phyloP scores from a whole-genome alignment of 441 rosid species.

The Gossypium trilobum region DNA sequence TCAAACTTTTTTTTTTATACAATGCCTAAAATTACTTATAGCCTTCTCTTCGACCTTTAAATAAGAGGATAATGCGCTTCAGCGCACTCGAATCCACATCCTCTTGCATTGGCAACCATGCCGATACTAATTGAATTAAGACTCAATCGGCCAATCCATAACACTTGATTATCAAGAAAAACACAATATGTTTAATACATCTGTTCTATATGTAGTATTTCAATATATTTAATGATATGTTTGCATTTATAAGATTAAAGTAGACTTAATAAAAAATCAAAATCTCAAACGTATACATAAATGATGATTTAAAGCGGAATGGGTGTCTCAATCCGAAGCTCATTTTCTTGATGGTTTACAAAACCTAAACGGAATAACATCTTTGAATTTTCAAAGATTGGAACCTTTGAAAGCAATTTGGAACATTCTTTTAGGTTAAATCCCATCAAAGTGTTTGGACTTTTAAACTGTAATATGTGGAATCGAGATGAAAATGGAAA shows the following conservation, averaged over 20 bases:
- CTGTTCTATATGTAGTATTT: too few species aligned
- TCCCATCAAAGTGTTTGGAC: not conserved
- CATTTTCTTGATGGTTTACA: not conserved
- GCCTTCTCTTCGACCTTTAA: not conserved
- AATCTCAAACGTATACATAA: not conserved
- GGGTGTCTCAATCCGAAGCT: conserved; percentile 2
- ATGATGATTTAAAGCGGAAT: not conserved
- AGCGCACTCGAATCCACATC: too few species aligned
- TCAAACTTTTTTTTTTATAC: not conserved
- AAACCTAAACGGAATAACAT: not conserved
- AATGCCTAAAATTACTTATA: not conserved
- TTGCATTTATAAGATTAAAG: too few species aligned
- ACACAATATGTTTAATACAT: too few species aligned
- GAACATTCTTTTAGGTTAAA: not conserved
- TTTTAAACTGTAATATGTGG: not conserved
- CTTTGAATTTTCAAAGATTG: not conserved
- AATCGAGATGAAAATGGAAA: not conserved
- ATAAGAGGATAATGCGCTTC: not conserved
- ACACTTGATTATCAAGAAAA: too few species aligned
- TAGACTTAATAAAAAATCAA: too few species aligned
- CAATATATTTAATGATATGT: too few species aligned
- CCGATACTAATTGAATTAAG: too few species aligned
- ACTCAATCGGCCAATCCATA: too few species aligned
- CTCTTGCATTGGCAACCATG: too few species aligned
- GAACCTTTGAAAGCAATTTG: not conserved